Evolutionary conservation across 1,139 yeast genomes (phyloP), one percentile per base, ranked within the genome.

Genomic region (Pichia sp.): DNA sequence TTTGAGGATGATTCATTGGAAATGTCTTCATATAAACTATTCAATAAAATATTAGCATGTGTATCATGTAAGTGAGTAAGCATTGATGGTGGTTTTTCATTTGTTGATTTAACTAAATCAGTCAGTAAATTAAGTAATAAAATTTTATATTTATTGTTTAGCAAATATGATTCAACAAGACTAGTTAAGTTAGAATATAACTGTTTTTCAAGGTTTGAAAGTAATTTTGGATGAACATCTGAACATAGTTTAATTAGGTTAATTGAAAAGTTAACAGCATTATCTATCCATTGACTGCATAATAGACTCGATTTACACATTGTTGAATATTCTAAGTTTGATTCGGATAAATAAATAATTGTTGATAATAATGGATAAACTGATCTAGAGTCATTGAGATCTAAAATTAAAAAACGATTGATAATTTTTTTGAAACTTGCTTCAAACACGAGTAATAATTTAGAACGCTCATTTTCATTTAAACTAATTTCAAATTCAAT

Each of bases 61-160:
- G 72, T 69, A 22, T 75, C 71, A 3, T 95, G 95, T 43, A 90
- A 66, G 60, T 87, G 89, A 0, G 97, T 86, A 36, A 90, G 68
- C 44, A 92, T 66, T 1, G 96, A 87, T 3, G 96, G 95, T 33
- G 79, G 76, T 26, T 74, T 73, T 7, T 67, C 66, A 4, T 70
- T 69, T 84, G 92, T 65, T 0, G 82, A 85, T 30, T 71, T 70
- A 1, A 87, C 80, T 39, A 89, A 64, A 3, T 79, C 69, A 3
- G 84, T 75, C 34, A 89, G 66, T 33, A 87, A 63, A 39, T 74
- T 75, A 35, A 87, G 64, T 1, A 86, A 69, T 20, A 68, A 68
- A 30, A 67, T 65, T 50, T 87, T 75, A 43, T 81, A 66, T 0
- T 66, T 56, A 11, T 70, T 70, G 39, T 72, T 67, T 26, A 69